Conservation (phyloP, 805 yeast genomes). For the Pichia californica region DNA sequence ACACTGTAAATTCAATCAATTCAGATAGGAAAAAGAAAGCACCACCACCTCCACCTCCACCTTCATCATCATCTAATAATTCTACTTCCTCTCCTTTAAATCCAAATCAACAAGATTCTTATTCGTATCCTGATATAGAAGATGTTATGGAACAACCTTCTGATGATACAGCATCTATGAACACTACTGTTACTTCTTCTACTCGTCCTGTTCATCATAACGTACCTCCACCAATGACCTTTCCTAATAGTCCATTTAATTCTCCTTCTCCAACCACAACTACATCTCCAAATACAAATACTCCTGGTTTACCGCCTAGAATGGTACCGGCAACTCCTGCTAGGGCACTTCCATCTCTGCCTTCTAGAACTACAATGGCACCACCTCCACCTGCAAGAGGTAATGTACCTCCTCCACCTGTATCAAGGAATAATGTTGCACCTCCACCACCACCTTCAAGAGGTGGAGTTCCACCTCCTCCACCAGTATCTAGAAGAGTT, state of each 20-base stretch:
- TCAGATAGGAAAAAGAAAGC: slow-evolving; percentile 26
- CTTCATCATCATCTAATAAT: slow-evolving; percentile 21
- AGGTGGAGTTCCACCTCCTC: slow-evolving; percentile 30
- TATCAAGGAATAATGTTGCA: slow-evolving; percentile 21
- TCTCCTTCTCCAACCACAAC: slow-evolving; percentile 1
- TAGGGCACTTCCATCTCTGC: slow-evolving; percentile 4
- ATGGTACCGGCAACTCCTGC: slow-evolving; percentile 20
- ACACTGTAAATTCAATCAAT: slow-evolving; percentile 8
- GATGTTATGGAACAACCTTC: neutral
- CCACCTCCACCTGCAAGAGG: slow-evolving; percentile 26
- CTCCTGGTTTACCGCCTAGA: slow-evolving; percentile 21
- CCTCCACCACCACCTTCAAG: slow-evolving; percentile 24
- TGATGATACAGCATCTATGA: too few species aligned
- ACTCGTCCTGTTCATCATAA: slow-evolving; percentile 9
- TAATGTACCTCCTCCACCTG: slow-evolving; percentile 22
- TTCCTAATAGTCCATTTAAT: neutral
- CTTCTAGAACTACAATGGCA: slow-evolving; percentile 15
- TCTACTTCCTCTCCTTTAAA: too few species aligned
- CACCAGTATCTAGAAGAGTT: slow-evolving; percentile 26
- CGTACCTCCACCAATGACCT: slow-evolving; percentile 16
- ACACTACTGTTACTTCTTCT: too few species aligned
- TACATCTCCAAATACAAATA: slow-evolving; percentile 8
- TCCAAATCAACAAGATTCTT: slow-evolving; percentile 10
- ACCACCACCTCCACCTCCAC: slow-evolving; percentile 36
- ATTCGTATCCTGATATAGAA: slow-evolving; percentile 9